Conservation (phyloP, 192 early-diverging fungal genomes). For the Dissophora globulifera region DNA sequence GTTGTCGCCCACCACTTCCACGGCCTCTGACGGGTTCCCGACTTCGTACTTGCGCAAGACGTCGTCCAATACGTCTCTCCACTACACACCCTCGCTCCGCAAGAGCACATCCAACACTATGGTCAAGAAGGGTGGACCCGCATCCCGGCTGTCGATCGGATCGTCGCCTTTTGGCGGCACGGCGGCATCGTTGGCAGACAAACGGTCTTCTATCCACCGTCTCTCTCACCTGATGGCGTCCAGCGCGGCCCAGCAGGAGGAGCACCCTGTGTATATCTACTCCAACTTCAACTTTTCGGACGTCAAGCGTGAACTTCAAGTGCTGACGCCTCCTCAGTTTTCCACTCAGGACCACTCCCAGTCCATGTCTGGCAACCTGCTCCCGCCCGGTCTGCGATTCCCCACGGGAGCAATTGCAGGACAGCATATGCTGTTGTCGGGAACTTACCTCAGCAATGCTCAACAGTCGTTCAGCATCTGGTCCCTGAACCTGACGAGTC, state of each 20-base stretch:
- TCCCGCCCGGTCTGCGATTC: conserved; percentile 80
- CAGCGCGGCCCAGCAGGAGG: conserved; percentile 24
- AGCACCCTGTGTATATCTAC: conserved; percentile 69
- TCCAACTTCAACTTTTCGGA: conserved; percentile 82
- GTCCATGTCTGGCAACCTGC: conserved; percentile 67
- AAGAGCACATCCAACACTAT: conserved; percentile 36
- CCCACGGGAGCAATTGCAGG: conserved; percentile 74
- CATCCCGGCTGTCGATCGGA: too few species aligned
- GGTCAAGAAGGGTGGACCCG: conserved; percentile 16
- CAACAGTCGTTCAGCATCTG: conserved; percentile 74
- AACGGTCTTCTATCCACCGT: conserved; percentile 33
- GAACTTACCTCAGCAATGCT: conserved; percentile 73
- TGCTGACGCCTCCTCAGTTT: conserved; percentile 66
- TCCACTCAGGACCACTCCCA: conserved; percentile 69
- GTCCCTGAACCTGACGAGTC: conserved; percentile 65
- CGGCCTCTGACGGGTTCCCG: conserved; percentile 29
- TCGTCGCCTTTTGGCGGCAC: too few species aligned
- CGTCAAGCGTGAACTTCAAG: conserved; percentile 75
- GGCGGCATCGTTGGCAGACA: too few species aligned
- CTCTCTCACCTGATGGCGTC: conserved; percentile 31
- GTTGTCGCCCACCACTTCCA: conserved; percentile 4
- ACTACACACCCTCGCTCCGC: conserved; percentile 45
- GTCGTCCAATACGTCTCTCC: conserved; percentile 36
- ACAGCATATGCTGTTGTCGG: conserved; percentile 71
- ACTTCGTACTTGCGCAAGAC: conserved; percentile 40